These are phyloP conservation scores for Craspedostauros australis DNA, from an alignment of 108 stramenopile genomes.

Conservation along the genomic window DNA sequence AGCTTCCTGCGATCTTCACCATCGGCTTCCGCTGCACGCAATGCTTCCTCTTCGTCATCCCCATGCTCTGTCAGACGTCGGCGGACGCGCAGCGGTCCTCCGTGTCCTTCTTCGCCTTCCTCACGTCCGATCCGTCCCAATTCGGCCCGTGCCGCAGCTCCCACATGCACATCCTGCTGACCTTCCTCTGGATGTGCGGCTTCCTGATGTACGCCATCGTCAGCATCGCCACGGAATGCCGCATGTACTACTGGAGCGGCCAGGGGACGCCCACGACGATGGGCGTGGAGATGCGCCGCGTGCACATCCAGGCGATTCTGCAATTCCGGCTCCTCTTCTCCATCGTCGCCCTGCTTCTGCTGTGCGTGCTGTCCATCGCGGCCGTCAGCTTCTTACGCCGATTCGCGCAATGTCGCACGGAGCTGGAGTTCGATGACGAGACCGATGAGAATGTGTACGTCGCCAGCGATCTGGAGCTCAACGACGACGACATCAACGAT, in stretches of 20 bases:
- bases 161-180: too few species aligned
- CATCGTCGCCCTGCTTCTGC: background rate
- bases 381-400: slow-evolving; percentile 4
- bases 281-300: too few species aligned
- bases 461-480: too few species aligned
- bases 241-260: slow-evolving; percentile 18
- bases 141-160: too few species aligned
- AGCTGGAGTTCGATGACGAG: background rate
- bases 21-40: slow-evolving; percentile 27
- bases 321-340: slow-evolving; percentile 18
- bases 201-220: slow-evolving; percentile 8
- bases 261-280: slow-evolving; percentile 34
- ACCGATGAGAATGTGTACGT: background rate
- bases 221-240: slow-evolving; percentile 14
- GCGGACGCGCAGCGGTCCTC: slow-evolving; percentile 4
- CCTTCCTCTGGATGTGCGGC: slow-evolving; percentile 7
- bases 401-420: slow-evolving; percentile 9
- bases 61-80: slow-evolving; percentile 5
- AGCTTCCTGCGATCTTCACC: slow-evolving; percentile 44
- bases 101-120: too few species aligned
- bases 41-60: slow-evolving; percentile 9
- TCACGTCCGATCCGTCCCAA: too few species aligned
- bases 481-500: too few species aligned
- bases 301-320: slow-evolving; percentile 21
- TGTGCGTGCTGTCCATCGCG: slow-evolving; percentile 4